Conservation (phyloP, 2,329 filamentous ascomycete genomes). For the Aspergillus proliferans region DNA sequence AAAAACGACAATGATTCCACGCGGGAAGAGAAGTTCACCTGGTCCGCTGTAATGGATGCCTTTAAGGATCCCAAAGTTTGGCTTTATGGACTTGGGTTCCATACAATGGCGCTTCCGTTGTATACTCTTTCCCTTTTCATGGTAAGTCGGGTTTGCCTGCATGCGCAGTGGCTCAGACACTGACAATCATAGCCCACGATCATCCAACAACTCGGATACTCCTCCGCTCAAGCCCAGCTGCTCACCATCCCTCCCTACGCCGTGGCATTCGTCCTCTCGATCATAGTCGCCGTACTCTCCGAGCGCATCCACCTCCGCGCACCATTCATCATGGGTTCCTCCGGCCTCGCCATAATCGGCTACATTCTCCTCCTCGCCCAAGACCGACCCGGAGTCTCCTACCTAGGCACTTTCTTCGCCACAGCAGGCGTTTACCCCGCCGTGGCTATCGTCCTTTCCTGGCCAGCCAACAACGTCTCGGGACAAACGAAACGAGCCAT, state of each 20-base stretch:
- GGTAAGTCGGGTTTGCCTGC: slow-evolving; percentile 7
- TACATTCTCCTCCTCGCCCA: slow-evolving; percentile 57
- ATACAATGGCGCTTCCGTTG: slow-evolving; percentile 61
- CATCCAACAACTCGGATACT: slow-evolving; percentile 39
- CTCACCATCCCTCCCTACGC: slow-evolving; percentile 61
- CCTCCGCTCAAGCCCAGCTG: slow-evolving; percentile 42
- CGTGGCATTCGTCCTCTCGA: slow-evolving; percentile 55
- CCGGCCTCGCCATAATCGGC: slow-evolving; percentile 54
- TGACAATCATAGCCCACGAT: slow-evolving; percentile 22
- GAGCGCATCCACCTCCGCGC: slow-evolving; percentile 54
- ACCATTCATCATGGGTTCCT: slow-evolving; percentile 57
- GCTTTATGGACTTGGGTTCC: slow-evolving; percentile 66
- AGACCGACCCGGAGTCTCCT: slow-evolving; percentile 51
- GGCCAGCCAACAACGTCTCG: slow-evolving; percentile 66
- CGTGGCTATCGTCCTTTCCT: slow-evolving; percentile 57
- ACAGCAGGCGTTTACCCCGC: slow-evolving; percentile 63
- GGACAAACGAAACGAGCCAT: slow-evolving; percentile 65
- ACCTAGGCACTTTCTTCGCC: slow-evolving; percentile 57
- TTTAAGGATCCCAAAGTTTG: slow-evolving; percentile 64
- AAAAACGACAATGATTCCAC: slow-evolving; percentile 64
- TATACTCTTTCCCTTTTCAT: slow-evolving; percentile 37
- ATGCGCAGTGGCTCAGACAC: background rate
- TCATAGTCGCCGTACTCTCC: slow-evolving; percentile 54
- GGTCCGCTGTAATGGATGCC: slow-evolving; percentile 59
- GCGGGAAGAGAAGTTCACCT: slow-evolving; percentile 61